Base-by-base conservation (phyloP, 1,284 basidiomycete species). In the Heterobasidion occidentale region DNA sequence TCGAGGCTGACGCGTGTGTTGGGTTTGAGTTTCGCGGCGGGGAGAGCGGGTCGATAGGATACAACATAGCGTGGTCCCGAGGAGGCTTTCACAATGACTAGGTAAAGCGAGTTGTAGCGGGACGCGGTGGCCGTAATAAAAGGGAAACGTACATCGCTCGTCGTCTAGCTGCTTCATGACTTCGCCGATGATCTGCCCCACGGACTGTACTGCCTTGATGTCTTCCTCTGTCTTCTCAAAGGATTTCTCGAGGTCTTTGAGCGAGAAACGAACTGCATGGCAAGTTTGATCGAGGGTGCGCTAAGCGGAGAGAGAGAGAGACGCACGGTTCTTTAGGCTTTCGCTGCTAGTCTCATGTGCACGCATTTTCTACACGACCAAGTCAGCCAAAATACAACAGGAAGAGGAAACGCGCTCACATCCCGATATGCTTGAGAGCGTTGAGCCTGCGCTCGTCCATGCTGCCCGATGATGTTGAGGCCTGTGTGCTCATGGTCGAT, bases 61-160 rank as follows among this genome's bases (percentile, higher is more conserved):
- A 99, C 97, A 45, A 99, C 95, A 69, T 99, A 99, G 62, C 97
- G 90, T 15, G 97, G 97, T 2, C 97, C 97, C 15, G 93, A 96
- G 0, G 95, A 98, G 0, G 97, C 96, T 72, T 99, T 99, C 63
- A 99, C 97, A 64, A 99, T 99, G 74, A 98, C 95, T 98, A 63
- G 1, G 56, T 0, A 46, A 36, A 8, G 36, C 8, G 2, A 52
- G 11, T 55, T 33, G 15, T 56, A 49, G 52, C 38, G 52, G 20
- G 55, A 36, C 19, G 20, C 33, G 2, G 53, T 27, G 27, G 27
- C 27, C 27, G 27, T 27, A 14, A 35, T 5, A 14, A 33, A n/a
- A 17, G 14, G 36, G 14, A 9, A 4, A 77, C 91, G 68, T 66
- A 96, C 95, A 99, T 73, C 97, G 81, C 73, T 99, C 96, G 60